Percentiles rank a stretch among this genome's conserved stretches.
Conservation (phyloP, 768 basidiomycete genomes). For the Termitomyces sp. region DNA sequence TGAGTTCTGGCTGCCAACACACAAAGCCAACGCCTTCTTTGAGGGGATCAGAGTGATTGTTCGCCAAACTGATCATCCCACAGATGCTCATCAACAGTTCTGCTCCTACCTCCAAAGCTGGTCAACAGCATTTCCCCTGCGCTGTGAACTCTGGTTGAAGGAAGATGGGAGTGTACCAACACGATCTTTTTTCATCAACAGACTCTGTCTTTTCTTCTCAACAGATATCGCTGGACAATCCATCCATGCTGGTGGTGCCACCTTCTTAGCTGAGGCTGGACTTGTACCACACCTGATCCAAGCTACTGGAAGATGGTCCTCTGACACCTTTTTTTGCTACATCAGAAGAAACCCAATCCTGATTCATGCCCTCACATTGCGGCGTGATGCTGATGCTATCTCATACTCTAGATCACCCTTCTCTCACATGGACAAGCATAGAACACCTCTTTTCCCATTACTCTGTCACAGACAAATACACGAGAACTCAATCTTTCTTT, state of each 20-base stretch:
- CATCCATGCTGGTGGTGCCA: slow-evolving; percentile 33
- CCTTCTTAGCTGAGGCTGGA: slow-evolving; percentile 24
- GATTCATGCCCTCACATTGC: slow-evolving; percentile 3
- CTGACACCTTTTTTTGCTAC: slow-evolving; percentile 21
- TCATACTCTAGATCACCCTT: too few relatives aligned
- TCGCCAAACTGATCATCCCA: neutral
- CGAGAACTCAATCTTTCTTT: too few relatives aligned
- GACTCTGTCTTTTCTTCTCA: slow-evolving; percentile 6
- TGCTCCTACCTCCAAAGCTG: neutral
- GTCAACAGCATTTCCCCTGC: neutral
- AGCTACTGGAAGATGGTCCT: slow-evolving; percentile 31
- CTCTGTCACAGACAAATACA: too few relatives aligned
- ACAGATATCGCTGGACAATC: slow-evolving; percentile 31
- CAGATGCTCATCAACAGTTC: slow-evolving; percentile 3
- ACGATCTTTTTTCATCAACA: slow-evolving; percentile 14
- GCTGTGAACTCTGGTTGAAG: slow-evolving; percentile 13
- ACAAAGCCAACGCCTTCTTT: slow-evolving; percentile 21
- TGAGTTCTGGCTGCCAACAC: slow-evolving; percentile 8
- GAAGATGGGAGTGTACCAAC: slow-evolving; percentile 9
- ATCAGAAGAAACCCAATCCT: slow-evolving; percentile 20
- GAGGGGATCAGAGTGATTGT: slow-evolving; percentile 17
- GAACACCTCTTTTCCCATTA: too few relatives aligned
- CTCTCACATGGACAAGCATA: too few relatives aligned
- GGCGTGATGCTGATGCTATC: too few relatives aligned
- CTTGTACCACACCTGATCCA: slow-evolving; percentile 26